A percentile compares a stretch with the other conserved stretches of the same genome.
phyloP scores from a whole-genome alignment of 768 basidiomycete genomes.

The Phaffia tasmanica region DNA sequence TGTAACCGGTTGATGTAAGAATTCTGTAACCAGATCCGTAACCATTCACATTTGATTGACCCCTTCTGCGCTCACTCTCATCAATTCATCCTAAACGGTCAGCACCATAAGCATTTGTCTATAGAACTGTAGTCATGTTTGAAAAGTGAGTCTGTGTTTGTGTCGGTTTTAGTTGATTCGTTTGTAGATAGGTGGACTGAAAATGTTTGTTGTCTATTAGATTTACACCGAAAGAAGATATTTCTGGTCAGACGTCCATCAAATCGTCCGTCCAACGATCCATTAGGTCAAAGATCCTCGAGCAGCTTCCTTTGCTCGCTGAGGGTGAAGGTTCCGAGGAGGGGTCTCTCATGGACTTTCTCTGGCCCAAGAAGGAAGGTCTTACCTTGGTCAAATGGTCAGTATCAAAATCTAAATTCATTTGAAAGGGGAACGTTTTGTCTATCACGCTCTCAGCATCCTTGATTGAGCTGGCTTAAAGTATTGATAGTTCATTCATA shows the following conservation, averaged over 20 bases:
- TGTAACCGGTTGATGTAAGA: not conserved
- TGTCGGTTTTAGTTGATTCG: not conserved
- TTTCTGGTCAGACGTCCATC: slow-evolving; percentile 77
- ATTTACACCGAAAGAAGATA: slow-evolving; percentile 52
- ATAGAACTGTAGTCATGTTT: slow-evolving; percentile 33
- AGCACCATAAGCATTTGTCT: too few species aligned
- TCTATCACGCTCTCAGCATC: not conserved
- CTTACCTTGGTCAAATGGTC: slow-evolving; percentile 90
- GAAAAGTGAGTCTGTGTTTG: slow-evolving; percentile 34
- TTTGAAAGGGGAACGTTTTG: too few species aligned
- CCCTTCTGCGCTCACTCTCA: too few species aligned
- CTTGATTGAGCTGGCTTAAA: not conserved
- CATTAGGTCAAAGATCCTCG: slow-evolving; percentile 65
- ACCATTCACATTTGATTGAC: too few species aligned
- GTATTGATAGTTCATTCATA: not conserved
- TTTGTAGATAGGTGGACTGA: not conserved
- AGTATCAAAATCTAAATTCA: slow-evolving; percentile 24
- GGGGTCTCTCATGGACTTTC: slow-evolving; percentile 59
- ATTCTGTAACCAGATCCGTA: too few species aligned
- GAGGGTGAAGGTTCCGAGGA: slow-evolving; percentile 39
- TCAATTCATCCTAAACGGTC: too few species aligned
- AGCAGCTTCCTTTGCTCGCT: slow-evolving; percentile 52
- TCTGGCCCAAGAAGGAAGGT: slow-evolving; percentile 99
- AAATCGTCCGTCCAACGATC: slow-evolving; percentile 87
- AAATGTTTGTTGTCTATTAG: slow-evolving; percentile 28